Conservation (phyloP, 2,329 filamentous ascomycete species). For the Fusarium siculi region DNA sequence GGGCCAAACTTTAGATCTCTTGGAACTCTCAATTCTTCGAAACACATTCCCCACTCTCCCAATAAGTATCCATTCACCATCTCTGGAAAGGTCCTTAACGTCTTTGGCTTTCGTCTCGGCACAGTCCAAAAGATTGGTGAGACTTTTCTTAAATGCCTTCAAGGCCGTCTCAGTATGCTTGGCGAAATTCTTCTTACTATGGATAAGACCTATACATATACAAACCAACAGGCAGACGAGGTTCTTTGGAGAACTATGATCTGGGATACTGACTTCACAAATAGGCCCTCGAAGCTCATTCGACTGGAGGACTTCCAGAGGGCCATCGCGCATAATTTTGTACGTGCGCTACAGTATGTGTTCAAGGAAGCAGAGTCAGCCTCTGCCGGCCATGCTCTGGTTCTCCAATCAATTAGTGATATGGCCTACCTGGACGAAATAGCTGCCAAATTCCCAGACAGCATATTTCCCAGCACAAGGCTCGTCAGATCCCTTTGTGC, state of each 20-base stretch:
- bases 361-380: neutral
- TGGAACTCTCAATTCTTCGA: neutral
- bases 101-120: neutral
- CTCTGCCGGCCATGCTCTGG: rapidly evolving
- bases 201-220: neutral
- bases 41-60: neutral
- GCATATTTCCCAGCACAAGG: neutral
- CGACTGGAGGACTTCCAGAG: neutral
- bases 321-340: neutral
- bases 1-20: neutral
- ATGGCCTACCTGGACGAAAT: neutral
- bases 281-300: neutral
- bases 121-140: neutral
- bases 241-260: slow-evolving; percentile 1
- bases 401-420: rapidly evolving
- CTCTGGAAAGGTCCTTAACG: rapidly evolving
- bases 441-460: neutral
- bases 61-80: neutral
- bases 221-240: neutral
- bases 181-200: neutral
- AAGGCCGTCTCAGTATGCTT: neutral
- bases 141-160: neutral
- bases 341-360: neutral
- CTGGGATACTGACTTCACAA: neutral
- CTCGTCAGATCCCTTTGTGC: neutral